phyloP scores from a whole-genome alignment of 306 rosid species.

The Begonia loranthoides region DNA sequence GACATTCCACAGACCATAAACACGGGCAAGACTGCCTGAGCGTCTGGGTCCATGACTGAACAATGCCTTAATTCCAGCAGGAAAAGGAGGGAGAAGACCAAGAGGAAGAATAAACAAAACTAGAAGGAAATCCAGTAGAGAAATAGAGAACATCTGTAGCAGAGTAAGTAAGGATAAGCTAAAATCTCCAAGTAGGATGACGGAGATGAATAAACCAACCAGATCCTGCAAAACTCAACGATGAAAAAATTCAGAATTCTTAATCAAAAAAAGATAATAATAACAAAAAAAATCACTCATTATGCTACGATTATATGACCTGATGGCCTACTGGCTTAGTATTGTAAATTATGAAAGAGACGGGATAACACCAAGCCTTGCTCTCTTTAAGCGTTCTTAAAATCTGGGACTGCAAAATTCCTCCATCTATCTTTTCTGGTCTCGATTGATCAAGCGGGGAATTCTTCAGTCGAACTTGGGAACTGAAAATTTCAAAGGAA shows the following conservation, averaged over 20 bases:
- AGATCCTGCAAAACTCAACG: conserved; percentile 49
- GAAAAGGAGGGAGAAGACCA: conserved; percentile 71
- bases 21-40: conserved; percentile 79
- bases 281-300: too few relatives aligned
- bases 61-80: conserved; percentile 91
- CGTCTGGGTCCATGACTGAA: conserved; percentile 92
- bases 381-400: conserved; percentile 60
- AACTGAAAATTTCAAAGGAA: conserved; percentile 27
- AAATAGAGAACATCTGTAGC: conserved; percentile 79
- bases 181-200: conserved; percentile 74
- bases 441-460: too few relatives aligned
- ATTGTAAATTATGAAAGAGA: conserved; percentile 51
- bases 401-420: conserved; percentile 45
- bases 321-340: conserved; percentile 85
- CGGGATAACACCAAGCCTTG: conserved; percentile 36
- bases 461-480: too few relatives aligned
- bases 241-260: too few relatives aligned
- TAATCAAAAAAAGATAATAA: too few relatives aligned
- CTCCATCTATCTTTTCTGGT: conserved; percentile 48
- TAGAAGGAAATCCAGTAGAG: conserved; percentile 48
- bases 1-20: conserved; percentile 89
- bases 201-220: conserved; percentile 75
- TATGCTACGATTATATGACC: conserved; percentile 20
- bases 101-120: conserved; percentile 78
- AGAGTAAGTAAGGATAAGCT: conserved; percentile 68